Conservation (phyloP, 306 rosid species). For the Erythrophleum fordii region DNA sequence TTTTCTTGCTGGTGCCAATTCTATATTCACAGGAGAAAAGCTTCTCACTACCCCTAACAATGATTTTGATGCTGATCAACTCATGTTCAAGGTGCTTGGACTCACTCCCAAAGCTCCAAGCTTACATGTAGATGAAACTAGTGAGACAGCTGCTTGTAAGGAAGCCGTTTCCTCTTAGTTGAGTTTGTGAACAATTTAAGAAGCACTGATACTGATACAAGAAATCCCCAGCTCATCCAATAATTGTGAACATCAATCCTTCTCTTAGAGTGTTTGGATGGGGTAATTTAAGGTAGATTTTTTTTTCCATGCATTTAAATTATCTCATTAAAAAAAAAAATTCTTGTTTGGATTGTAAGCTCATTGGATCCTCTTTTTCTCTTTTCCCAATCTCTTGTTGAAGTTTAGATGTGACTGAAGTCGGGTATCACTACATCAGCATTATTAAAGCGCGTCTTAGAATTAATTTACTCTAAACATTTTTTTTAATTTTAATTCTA, state of each 20-base stretch:
- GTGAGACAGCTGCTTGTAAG: conserved; percentile 37
- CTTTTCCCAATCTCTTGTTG: not conserved
- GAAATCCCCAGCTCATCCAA: not conserved
- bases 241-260: not conserved
- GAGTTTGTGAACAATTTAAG: conserved; percentile 1
- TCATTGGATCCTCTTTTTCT: conserved; percentile 16
- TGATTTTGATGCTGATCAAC: conserved; percentile 90
- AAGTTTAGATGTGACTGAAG: conserved; percentile 7
- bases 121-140: conserved; percentile 38
- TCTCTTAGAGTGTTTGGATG: not conserved
- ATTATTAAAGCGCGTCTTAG: not conserved
- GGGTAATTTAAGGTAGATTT: not conserved
- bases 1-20: conserved; percentile 95
- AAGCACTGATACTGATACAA: not conserved
- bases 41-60: conserved; percentile 94
- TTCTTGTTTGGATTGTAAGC: conserved; percentile 17
- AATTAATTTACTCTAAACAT: not conserved
- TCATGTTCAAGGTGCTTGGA: conserved; percentile 59
- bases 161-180: conserved; percentile 51
- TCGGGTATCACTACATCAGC: conserved; percentile 23
- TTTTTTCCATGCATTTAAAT: not conserved
- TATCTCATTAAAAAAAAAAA: not conserved
- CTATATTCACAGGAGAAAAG: conserved; percentile 96
- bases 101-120: conserved; percentile 55
- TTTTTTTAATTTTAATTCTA: not conserved